Percentiles rank a stretch among this genome's conserved stretches.
These are phyloP conservation scores for Ephemerocybe angulata DNA, from an alignment of 768 basidiomycete genomes.

Conservation along the genomic window DNA sequence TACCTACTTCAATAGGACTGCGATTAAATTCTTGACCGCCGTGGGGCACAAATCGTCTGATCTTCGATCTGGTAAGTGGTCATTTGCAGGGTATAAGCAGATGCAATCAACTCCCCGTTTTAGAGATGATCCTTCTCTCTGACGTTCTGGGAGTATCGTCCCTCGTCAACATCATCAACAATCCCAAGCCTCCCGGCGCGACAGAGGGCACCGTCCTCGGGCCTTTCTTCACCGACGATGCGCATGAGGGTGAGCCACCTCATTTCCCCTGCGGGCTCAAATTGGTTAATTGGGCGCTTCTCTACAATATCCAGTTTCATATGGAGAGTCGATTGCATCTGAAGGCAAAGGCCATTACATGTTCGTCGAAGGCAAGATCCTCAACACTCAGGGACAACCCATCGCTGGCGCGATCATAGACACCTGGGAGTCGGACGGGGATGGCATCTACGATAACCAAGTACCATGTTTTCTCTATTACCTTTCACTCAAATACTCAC, in stretches of 20 bases:
- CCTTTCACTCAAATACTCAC: neutral
- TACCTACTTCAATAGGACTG: conserved; percentile 29
- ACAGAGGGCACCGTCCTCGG: conserved; percentile 79
- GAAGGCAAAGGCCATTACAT: conserved; percentile 85
- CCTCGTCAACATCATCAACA: conserved; percentile 73
- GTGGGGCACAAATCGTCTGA: conserved; percentile 71
- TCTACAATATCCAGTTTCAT: conserved; percentile 40
- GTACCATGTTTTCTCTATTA: conserved; percentile 12
- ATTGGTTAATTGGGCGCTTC: neutral
- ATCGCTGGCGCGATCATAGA: conserved; percentile 66
- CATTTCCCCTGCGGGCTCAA: neutral
- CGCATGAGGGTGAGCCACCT: conserved; percentile 54
- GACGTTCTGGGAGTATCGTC: conserved; percentile 77
- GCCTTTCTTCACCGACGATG: conserved; percentile 79
- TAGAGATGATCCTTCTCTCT: conserved; percentile 83
- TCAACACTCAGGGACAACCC: conserved; percentile 61
- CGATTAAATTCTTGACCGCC: conserved; percentile 74
- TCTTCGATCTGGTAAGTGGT: conserved; percentile 50
- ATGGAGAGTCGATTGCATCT: conserved; percentile 77
- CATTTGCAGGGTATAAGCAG: too few species aligned
- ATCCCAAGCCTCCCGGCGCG: conserved; percentile 55
- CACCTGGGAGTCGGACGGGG: conserved; percentile 79
- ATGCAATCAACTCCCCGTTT: neutral
- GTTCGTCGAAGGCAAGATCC: conserved; percentile 71
- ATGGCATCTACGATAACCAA: conserved; percentile 45